Evolutionary conservation across 2,329 filamentous ascomycete species (phyloP).

Genomic region (Hymenoscyphus occultus): DNA sequence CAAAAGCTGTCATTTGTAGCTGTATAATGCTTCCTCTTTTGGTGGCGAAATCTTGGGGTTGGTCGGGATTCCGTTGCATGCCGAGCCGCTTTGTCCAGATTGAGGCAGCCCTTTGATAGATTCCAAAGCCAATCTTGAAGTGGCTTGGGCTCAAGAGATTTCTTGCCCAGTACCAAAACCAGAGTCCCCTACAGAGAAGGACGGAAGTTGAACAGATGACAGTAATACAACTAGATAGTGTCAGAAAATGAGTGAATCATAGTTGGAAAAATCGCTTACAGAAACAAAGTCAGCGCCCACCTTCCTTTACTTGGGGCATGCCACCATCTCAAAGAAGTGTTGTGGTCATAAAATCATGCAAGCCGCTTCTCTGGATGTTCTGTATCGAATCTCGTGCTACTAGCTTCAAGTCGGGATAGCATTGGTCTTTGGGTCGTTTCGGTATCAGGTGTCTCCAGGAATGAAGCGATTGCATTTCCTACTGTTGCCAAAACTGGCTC

Average conservation of each 20-base stretch:
- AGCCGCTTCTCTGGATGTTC: neutral
- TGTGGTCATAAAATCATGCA: conserved; percentile 8
- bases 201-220: neutral
- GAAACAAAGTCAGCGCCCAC: conserved; percentile 21
- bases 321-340: conserved; percentile 19
- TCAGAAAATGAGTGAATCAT: neutral
- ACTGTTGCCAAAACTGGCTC: conserved; percentile 34
- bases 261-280: conserved; percentile 7
- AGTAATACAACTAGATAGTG: neutral
- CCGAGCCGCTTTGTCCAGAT: neutral
- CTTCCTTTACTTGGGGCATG: conserved; percentile 19
- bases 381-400: neutral
- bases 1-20: neutral
- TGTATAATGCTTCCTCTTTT: neutral
- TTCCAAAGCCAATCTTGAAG: neutral
- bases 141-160: neutral
- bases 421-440: conserved; percentile 28
- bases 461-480: conserved; percentile 40
- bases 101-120: neutral
- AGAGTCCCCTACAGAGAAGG: neutral
- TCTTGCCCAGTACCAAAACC: neutral
- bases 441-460: conserved; percentile 35
- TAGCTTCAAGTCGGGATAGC: conserved; percentile 26
- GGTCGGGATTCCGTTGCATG: neutral
- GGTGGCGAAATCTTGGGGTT: neutral